Percentiles rank a stretch among this genome's conserved stretches.
These are phyloP conservation scores for Paraconiothyrium sp. DNA, from an alignment of 2,329 filamentous ascomycete species.

Conservation along the genomic window DNA sequence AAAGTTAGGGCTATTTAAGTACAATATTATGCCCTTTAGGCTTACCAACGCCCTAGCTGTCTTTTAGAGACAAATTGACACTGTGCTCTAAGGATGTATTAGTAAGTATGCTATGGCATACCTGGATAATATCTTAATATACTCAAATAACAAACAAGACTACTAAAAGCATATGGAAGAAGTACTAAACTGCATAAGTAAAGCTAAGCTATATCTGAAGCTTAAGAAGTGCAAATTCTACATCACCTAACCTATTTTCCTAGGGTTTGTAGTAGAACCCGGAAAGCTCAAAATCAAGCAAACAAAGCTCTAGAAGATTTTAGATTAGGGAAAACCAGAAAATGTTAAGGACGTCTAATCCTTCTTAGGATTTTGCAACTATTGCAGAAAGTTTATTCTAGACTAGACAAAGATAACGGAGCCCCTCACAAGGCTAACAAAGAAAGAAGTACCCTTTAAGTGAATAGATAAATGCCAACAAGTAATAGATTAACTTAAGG, in stretches of 20 bases:
- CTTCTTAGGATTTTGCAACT: no score
- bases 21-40: conserved; percentile 25
- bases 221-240: conserved; percentile 9
- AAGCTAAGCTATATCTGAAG: conserved; percentile 4
- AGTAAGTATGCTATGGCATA: conserved; percentile 19
- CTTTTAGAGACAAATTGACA: conserved; percentile 2
- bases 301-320: no score
- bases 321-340: no score
- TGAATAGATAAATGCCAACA: no score
- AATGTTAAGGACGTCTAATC: no score
- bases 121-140: not conserved
- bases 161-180: not conserved
- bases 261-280: no score
- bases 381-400: no score
- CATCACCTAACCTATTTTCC: not conserved
- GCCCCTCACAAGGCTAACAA: no score
- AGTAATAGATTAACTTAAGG: no score
- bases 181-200: not conserved
- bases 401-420: no score
- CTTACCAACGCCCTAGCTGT: conserved; percentile 21
- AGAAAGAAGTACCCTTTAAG: no score
- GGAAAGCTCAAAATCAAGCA: no score
- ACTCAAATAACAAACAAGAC: not conserved
- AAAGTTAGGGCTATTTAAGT: conserved; percentile 21
- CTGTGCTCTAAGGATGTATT: not conserved